Evolutionary conservation across 306 rosid species (phyloP), one percentile per base, ranked within the genome.

Genomic region (Comarum palustre): DNA sequence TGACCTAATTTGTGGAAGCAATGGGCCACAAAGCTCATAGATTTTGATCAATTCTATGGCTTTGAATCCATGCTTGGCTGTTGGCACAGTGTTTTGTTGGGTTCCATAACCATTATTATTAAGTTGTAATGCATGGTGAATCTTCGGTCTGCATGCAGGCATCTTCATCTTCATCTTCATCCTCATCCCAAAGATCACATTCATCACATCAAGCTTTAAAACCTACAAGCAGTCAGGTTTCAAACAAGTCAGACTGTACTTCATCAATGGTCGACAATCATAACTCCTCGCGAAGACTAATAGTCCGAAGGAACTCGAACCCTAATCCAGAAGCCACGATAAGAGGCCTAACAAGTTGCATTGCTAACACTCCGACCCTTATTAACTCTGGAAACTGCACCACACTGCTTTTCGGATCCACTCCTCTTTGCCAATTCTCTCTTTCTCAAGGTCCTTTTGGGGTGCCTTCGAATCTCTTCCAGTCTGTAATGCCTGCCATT

Each of bases 361-460:
- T 34, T 71, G 2, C 52, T 1, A 54, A 76, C 54, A 12, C 8
- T 52, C 72, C 78, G 13, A 17, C 14, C 34, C 73, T 75, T 17
- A 52, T 55, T 29, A 17, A 39, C 20, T 51, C 66, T 16, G 72
- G 50, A 52, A 65, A 39, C 51, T 65, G 41, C 65, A 38, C 66
- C 66, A 65, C 74, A 8, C 45, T 68, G 25, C 17, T 76, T 59
- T 54, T 76, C n/a, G 69, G 62, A 43, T 69, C 69, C 9, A 61
- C 60, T 68, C 74, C 55, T 47, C 50, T 39, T 57, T 22, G 16
- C 59, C 67, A 17, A 15, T 24, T 43, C 36, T 76, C 68, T 14
- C 69, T 58, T 32, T 15, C 61, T 45, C 80, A 17, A 17, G 47
- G 55, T 39, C 57, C 5, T 66, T 42, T 65, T 27, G 55, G 72